phyloP scores from a whole-genome alignment of 1,139 yeast genomes.

The Pichia cactophila region DNA sequence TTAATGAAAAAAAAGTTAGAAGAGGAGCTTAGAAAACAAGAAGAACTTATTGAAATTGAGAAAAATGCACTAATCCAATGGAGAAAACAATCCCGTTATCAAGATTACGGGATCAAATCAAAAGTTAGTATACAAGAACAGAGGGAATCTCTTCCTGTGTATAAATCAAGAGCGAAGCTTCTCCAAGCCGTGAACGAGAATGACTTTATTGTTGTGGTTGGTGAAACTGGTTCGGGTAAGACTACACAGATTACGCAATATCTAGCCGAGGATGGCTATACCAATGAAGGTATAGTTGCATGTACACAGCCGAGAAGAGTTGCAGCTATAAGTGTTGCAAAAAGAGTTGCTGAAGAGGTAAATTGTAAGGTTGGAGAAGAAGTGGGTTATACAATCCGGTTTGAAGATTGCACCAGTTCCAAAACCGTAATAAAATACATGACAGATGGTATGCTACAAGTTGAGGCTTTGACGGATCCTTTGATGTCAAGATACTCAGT shows the following conservation, averaged over 20 bases:
- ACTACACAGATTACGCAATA: conserved; percentile 60
- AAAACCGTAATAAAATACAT: conserved; percentile 84
- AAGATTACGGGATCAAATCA: conserved; percentile 50
- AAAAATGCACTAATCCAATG: conserved; percentile 34
- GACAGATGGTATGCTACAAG: conserved; percentile 98
- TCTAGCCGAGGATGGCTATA: conserved; percentile 86
- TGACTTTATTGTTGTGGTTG: conserved; percentile 82
- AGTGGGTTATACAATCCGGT: conserved; percentile 75
- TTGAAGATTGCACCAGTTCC: conserved; percentile 77
- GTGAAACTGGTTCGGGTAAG: conserved; percentile 79
- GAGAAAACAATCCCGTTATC: conserved; percentile 40
- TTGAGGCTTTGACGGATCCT: conserved; percentile 98
- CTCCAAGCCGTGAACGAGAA: conserved; percentile 50
- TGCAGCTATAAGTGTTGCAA: conserved; percentile 64
- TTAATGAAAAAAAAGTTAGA: conserved; percentile 13
- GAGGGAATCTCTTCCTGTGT: conserved; percentile 68
- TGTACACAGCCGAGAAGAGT: conserved; percentile 73
- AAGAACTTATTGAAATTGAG: conserved; percentile 17
- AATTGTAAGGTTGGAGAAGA: conserved; percentile 50
- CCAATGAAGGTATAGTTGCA: conserved; percentile 67
- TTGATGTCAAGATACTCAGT: conserved; percentile 74
- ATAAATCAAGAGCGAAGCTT: conserved; percentile 48
- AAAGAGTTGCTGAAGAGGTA: conserved; percentile 61
- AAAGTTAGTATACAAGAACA: conserved; percentile 52
- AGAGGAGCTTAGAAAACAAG: conserved; percentile 22